Base-by-base conservation (phyloP, 148 eudicot genomes). In the Camellia sinensis region DNA sequence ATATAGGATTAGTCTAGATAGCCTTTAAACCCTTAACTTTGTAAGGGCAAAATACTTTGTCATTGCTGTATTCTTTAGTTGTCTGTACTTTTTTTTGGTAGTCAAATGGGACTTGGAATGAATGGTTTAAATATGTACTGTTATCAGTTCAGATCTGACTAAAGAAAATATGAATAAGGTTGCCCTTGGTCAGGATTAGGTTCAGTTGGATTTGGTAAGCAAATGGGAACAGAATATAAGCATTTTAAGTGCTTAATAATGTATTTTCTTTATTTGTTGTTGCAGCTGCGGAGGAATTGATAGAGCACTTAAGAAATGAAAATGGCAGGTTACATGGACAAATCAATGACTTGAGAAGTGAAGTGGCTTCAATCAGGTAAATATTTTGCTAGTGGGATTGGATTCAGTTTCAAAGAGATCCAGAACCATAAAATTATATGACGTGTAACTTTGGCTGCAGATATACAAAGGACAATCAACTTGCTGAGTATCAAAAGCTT, bases 221-320 rank as follows among this genome's bases (percentile, higher is more conserved):
- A 69, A 78, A 78, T 6, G 2, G 62, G 40, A 52, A 67, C 7
- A 7, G 5, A 48, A 48, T 48, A 4, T 48, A 48, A 48, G 52
- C 5, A 48, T 48, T 48, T 48, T 18, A 53, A 44, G 67, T 75
- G n/a, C 45, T 62, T 62, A n/a, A 48, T 70, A 41, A 73, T 73
- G 43, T 17, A 59, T 73, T 11, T 61, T n/a, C 12, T 37, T 50
- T 57, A 66, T 81, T 14, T 75, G 79, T 81, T 65, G 21, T 67
- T 89, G 79, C 88, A 94, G 98, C 91, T 81, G 85, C 92, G 6
- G 97, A 94, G 78, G 79, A 79, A 69, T 75, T 90, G 63, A 79
- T 90, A 68, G 81, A 81, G 43, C 83, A 88, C 79, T 85, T 91
- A 80, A 88, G 76, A 59, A 80, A 78, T 82, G 97, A 89, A 85